Conservation (phyloP, 2,329 filamentous ascomycete species). For the Cercospora zeae-maydis region DNA sequence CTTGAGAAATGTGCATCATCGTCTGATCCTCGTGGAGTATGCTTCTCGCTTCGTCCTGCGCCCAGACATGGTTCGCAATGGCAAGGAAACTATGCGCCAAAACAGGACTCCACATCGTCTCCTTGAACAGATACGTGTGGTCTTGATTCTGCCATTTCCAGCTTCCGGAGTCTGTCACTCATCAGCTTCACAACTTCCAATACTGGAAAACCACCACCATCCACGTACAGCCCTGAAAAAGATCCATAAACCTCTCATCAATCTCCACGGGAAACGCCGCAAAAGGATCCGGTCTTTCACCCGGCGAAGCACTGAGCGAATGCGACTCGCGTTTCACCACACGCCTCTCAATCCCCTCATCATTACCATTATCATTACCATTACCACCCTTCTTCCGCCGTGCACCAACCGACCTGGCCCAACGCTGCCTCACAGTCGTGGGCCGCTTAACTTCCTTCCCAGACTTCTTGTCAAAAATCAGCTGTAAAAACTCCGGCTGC, state of each 20-base stretch:
- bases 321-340: constrained; percentile 13
- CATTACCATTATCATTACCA: neutral
- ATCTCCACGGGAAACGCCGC: constrained; percentile 18
- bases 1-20: constrained; percentile 14
- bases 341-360: neutral
- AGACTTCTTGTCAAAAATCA: constrained; percentile 18
- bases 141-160: constrained; percentile 15
- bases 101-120: constrained; percentile 11
- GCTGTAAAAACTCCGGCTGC: constrained; percentile 7
- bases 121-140: constrained; percentile 14
- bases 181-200: neutral
- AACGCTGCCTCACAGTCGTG: neutral
- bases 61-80: constrained; percentile 20
- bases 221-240: constrained; percentile 13
- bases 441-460: constrained; percentile 14
- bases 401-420: neutral
- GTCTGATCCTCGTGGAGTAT: constrained; percentile 16
- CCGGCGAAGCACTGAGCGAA: constrained; percentile 17
- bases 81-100: constrained; percentile 20
- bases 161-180: neutral
- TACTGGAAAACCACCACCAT: too few relatives aligned
- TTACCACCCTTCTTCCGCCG: neutral
- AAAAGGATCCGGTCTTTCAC: constrained; percentile 19
- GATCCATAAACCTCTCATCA: constrained; percentile 12
- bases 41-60: constrained; percentile 12